Conservation (phyloP, 2,329 filamentous ascomycete genomes). For the Cladosporium sp. region DNA sequence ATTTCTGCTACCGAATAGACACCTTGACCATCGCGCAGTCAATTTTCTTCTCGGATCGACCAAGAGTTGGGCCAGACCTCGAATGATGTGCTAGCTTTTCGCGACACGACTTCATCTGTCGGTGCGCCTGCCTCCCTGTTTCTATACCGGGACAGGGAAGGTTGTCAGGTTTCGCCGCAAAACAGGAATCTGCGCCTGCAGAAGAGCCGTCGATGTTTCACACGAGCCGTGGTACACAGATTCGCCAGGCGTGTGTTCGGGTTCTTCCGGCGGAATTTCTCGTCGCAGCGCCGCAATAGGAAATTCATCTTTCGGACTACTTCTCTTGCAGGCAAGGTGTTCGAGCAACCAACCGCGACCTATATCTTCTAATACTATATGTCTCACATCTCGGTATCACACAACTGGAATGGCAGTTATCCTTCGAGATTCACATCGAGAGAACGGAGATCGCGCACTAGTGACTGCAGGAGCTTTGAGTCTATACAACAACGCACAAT, state of each 20-base stretch:
- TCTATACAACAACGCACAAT: background rate
- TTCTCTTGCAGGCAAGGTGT: background rate
- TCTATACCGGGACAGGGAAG: background rate
- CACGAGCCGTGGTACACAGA: background rate
- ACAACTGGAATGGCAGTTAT: too few species aligned
- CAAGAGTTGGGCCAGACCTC: background rate
- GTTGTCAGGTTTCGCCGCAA: background rate
- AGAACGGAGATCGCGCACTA: background rate
- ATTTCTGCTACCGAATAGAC: background rate
- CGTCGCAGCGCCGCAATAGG: background rate
- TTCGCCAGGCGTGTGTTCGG: background rate
- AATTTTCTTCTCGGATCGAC: background rate
- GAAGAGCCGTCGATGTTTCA: background rate
- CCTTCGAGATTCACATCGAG: background rate
- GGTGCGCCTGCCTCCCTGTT: background rate
- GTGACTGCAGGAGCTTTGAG: background rate
- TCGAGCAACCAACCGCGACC: background rate
- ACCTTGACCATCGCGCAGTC: background rate
- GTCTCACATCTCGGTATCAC: background rate
- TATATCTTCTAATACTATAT: background rate
- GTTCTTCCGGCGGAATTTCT: background rate
- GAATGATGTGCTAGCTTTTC: background rate
- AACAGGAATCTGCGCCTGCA: background rate
- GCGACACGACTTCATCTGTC: background rate
- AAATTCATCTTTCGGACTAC: background rate